These are phyloP conservation scores for Alternaria hordeiaustralica DNA, from an alignment of 2,329 filamentous ascomycete genomes.

Conservation along the genomic window DNA sequence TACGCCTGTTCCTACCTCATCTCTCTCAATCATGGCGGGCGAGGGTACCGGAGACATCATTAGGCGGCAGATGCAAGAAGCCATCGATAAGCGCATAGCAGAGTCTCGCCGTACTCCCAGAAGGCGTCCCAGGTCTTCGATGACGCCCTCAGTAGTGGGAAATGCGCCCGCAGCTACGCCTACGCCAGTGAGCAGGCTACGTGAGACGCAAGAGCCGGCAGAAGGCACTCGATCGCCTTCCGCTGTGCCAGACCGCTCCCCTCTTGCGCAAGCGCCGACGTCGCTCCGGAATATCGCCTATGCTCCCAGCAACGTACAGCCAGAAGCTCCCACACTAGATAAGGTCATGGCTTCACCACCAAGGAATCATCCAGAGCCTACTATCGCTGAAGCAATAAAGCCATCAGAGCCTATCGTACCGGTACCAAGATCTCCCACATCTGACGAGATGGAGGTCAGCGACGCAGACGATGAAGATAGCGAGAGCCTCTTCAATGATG, in stretches of 20 bases:
- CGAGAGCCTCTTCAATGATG: slow-evolving; percentile 34
- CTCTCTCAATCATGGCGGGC: slow-evolving; percentile 23
- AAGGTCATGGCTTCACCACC: slow-evolving; percentile 1
- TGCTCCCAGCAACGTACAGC: slow-evolving; percentile 17
- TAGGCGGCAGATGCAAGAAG: slow-evolving; percentile 15
- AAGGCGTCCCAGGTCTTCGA: slow-evolving; percentile 4
- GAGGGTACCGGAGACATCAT: slow-evolving; percentile 10
- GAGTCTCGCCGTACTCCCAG: slow-evolving; percentile 21
- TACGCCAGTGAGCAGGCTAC: slow-evolving; percentile 4
- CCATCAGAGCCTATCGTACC: neutral
- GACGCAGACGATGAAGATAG: slow-evolving; percentile 29
- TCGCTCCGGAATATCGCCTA: slow-evolving; percentile 37
- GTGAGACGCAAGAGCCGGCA: slow-evolving; percentile 1
- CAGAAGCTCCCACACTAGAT: slow-evolving; percentile 1
- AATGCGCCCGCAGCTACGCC: neutral
- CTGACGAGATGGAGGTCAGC: slow-evolving; percentile 26
- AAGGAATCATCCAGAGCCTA: neutral
- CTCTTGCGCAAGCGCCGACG: slow-evolving; percentile 30
- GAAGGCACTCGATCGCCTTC: slow-evolving; percentile 45
- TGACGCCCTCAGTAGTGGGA: neutral
- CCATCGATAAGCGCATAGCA: slow-evolving; percentile 8
- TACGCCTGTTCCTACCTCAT: slow-evolving; percentile 21
- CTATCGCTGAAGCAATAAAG: slow-evolving; percentile 7
- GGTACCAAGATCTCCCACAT: neutral
- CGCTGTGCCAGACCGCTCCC: slow-evolving; percentile 39